Evolutionary conservation across 2,329 filamentous ascomycete genomes (phyloP), one percentile per base, ranked within the genome.

Genomic region (Septoria petroselini): DNA sequence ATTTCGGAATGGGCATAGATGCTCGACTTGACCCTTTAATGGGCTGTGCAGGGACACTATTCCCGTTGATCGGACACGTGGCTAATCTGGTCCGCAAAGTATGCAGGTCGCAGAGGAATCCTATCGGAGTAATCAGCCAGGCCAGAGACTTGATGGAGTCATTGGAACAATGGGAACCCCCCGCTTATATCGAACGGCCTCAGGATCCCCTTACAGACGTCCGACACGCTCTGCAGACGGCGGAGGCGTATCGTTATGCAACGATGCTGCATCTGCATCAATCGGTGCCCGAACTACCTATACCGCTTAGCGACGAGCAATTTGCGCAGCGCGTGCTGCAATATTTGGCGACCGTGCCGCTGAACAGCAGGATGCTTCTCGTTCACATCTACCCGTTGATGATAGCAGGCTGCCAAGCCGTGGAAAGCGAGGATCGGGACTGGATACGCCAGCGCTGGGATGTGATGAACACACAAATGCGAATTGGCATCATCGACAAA

Each of bases 341-440:
- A 17, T 76, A 80, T 42, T 69, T 88, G 2, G 82, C 82, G 2
- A 83, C 79, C 0, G 81, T 87, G 0, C 81, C 83, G 1, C 68
- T 80, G 1, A 76, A 73, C 8, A 84, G 81, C 29, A 76, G 83
- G 7, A 77, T 82, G 0, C 78, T 82, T 14, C 84, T 86, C 38
- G 77, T 86, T 2, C 84, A 87, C 31, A 84, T 86, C 50, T 87
- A 82, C 57, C 84, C 84, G 1, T 74, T 88, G 1, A 73, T 86
- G 55, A 81, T 79, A 1, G 84, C 84, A 2, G 83, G 83, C 1
- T 84, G 82, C 56, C 84, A 86, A 65, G 78, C 79, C 7, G 71
- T 75, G 18, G 74, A 73, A 2, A 69, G 72, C 11, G 81, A 85
- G 56, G 80, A 85, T 58, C 71, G 84, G 9, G 70, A 77, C 23